phyloP scores from a whole-genome alignment of 805 yeast species.

The Zygosaccharomyces gambellarensis region DNA sequence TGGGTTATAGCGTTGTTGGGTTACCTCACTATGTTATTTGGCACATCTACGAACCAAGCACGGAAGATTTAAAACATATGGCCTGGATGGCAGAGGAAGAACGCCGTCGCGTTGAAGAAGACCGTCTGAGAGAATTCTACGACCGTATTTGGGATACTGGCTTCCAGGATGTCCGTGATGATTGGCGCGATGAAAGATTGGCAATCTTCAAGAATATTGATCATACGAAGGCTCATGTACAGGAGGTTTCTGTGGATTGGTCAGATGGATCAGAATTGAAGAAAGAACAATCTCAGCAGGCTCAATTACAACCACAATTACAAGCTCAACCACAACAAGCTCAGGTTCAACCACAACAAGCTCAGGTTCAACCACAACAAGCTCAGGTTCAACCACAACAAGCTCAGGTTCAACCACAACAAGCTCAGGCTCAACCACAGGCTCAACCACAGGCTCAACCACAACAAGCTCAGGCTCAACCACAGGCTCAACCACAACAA shows the following conservation, averaged over 20 bases:
- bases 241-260: slow-evolving; percentile 63
- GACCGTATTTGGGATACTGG: slow-evolving; percentile 72
- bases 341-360: neutral
- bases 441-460: neutral
- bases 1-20: slow-evolving; percentile 85
- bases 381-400: neutral
- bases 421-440: neutral
- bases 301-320: neutral
- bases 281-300: slow-evolving; percentile 4
- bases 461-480: neutral
- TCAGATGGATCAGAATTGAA: slow-evolving; percentile 46
- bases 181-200: slow-evolving; percentile 69
- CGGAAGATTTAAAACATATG: slow-evolving; percentile 84
- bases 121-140: slow-evolving; percentile 58
- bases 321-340: slow-evolving; percentile 8
- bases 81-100: slow-evolving; percentile 87
- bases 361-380: neutral
- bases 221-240: slow-evolving; percentile 25
- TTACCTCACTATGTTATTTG: slow-evolving; percentile 93
- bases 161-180: slow-evolving; percentile 66
- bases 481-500: too few relatives aligned
- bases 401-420: neutral
- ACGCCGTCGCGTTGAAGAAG: slow-evolving; percentile 56
- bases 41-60: slow-evolving; percentile 95
- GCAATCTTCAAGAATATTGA: slow-evolving; percentile 76